These are phyloP conservation scores for Aureobasidium sp. DNA, from an alignment of 2,329 filamentous ascomycete species.

Conservation along the genomic window DNA sequence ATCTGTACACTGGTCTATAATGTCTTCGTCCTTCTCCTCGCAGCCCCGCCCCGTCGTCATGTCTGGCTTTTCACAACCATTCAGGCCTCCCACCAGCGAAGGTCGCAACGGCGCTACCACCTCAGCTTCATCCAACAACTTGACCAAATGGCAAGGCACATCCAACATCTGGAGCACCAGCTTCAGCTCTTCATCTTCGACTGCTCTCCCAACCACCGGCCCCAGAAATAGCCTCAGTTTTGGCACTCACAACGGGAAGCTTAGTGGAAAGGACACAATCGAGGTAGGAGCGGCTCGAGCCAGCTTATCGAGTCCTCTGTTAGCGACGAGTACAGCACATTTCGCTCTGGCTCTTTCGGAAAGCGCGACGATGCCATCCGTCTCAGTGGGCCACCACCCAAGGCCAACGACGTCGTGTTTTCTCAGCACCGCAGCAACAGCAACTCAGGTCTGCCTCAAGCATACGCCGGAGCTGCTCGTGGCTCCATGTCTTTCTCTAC, in stretches of 20 bases:
- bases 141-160: conserved; percentile 5
- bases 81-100: conserved; percentile 7
- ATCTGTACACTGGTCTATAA: conserved; percentile 8
- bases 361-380: conserved; percentile 24
- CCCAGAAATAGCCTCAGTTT: conserved; percentile 1
- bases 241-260: neutral
- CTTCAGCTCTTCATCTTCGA: neutral
- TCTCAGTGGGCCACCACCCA: conserved; percentile 17
- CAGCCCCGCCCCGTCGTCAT: neutral
- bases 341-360: conserved; percentile 30
- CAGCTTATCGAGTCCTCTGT: conserved; percentile 62
- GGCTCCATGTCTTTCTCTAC: conserved; percentile 18
- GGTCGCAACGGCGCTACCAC: neutral
- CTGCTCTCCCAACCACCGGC: neutral
- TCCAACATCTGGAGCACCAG: conserved; percentile 5
- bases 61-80: neutral
- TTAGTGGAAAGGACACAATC: conserved; percentile 22
- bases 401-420: conserved; percentile 17
- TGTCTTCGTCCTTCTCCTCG: conserved; percentile 7
- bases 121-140: neutral
- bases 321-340: conserved; percentile 52
- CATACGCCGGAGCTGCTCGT: conserved; percentile 23
- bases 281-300: conserved; percentile 58
- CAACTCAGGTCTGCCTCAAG: conserved; percentile 26
- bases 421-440: conserved; percentile 29